These are phyloP conservation scores for Aspergillus vadensis DNA, from an alignment of 2,329 filamentous ascomycete species.

Conservation along the genomic window DNA sequence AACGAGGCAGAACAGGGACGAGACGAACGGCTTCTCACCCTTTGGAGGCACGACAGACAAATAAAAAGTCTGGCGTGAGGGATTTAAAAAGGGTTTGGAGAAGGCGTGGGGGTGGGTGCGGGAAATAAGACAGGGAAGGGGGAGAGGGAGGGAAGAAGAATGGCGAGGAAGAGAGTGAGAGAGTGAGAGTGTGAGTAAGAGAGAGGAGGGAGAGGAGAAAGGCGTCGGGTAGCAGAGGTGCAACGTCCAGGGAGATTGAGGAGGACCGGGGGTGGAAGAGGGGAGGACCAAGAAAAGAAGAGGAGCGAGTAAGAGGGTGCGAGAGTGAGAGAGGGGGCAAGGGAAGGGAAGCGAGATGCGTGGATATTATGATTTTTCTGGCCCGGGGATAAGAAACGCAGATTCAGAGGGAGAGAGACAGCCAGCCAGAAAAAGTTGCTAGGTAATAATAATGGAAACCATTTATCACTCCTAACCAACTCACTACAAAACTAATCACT, in stretches of 20 bases:
- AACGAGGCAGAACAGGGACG: constrained; percentile 33
- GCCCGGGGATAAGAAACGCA: constrained; percentile 23
- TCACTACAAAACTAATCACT: neutral
- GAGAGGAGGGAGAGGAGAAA: constrained; percentile 14
- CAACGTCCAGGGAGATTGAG: constrained; percentile 16
- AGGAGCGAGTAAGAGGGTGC: constrained; percentile 7
- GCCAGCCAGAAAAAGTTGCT: neutral
- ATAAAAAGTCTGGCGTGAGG: constrained; percentile 22
- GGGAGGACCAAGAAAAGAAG: constrained; percentile 4
- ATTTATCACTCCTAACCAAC: constrained; percentile 8
- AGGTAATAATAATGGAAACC: constrained; percentile 15
- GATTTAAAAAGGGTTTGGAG: constrained; percentile 24
- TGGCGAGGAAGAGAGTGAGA: constrained; percentile 27
- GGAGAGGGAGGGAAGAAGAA: constrained; percentile 26
- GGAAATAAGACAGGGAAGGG: constrained; percentile 30
- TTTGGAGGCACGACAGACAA: constrained; percentile 26
- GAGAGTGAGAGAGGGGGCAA: constrained; percentile 16
- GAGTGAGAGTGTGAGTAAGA: constrained; percentile 21
- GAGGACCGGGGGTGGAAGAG: constrained; percentile 3
- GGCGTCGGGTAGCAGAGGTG: constrained; percentile 15
- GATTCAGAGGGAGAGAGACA: neutral
- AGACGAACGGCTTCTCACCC: constrained; percentile 22
- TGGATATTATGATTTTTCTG: constrained; percentile 23
- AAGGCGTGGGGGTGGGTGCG: constrained; percentile 26
- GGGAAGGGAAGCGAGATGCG: constrained; percentile 17